Percentiles rank a stretch among this genome's conserved stretches.
phyloP scores from a whole-genome alignment of 2,329 filamentous ascomycete species.

The Colletotrichum sp. region DNA sequence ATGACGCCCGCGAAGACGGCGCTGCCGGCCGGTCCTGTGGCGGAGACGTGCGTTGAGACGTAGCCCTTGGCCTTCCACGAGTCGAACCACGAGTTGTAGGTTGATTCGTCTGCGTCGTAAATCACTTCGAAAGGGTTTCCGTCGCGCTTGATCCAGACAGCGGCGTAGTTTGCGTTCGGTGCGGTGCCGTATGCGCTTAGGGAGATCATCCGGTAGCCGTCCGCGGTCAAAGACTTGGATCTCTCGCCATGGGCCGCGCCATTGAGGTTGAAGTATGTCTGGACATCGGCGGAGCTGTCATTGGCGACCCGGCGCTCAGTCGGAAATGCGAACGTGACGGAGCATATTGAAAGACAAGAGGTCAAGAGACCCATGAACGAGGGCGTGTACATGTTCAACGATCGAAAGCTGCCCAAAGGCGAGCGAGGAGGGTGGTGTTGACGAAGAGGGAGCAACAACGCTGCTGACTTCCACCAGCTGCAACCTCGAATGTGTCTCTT shows the following conservation, averaged over 20 bases:
- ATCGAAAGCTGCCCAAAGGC: neutral
- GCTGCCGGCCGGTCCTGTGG: constrained; percentile 1
- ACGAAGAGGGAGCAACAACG: neutral
- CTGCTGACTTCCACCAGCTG: neutral
- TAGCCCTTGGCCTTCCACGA: constrained; percentile 16
- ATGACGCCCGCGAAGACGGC: constrained; percentile 21
- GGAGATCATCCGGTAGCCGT: constrained; percentile 20
- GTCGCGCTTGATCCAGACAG: constrained; percentile 13
- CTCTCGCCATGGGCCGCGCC: neutral
- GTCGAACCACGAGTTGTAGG: constrained; percentile 16
- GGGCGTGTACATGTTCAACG: neutral
- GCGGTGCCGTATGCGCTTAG: constrained; percentile 21
- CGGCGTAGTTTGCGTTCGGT: constrained; percentile 1
- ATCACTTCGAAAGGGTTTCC: neutral
- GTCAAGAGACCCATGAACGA: constrained; percentile 4
- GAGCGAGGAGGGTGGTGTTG: neutral
- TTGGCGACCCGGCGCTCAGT: neutral
- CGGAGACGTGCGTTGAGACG: constrained; percentile 18
- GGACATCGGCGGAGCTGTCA: neutral
- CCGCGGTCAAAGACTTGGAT: neutral
- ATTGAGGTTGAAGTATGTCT: constrained; percentile 8
- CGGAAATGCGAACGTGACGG: neutral
- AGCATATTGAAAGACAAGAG: constrained; percentile 2
- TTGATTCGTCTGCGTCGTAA: constrained; percentile 3
- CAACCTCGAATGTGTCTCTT: neutral